Conservation (phyloP, 2,329 filamentous ascomycete species). For the Dactylellina drechsleri region DNA sequence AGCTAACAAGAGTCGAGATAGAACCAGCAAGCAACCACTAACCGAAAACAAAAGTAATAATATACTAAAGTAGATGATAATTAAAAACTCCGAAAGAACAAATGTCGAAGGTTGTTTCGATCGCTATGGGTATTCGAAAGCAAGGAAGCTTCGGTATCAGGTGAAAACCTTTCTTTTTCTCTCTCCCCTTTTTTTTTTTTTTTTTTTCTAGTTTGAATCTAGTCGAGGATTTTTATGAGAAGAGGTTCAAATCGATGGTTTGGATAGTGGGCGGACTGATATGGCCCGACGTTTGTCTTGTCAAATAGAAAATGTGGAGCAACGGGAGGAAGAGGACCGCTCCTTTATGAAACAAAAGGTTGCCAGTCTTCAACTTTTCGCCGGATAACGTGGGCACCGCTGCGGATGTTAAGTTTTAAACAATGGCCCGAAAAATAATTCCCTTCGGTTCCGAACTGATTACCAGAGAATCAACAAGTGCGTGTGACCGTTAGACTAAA, state of each 20-base stretch:
- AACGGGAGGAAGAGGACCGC: constrained; percentile 35
- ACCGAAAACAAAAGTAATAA: background rate
- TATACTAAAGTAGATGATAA: background rate
- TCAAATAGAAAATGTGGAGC: constrained; percentile 43
- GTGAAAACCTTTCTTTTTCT: background rate
- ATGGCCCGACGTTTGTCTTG: constrained; percentile 45
- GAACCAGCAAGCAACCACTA: constrained; percentile 12
- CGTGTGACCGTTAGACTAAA: constrained; percentile 39
- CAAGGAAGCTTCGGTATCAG: constrained; percentile 17
- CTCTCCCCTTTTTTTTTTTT: background rate
- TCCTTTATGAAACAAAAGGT: constrained; percentile 45
- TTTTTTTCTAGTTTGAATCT: background rate
- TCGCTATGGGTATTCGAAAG: constrained; percentile 1
- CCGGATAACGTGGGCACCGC: constrained; percentile 52
- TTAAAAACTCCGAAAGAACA: constrained; percentile 1
- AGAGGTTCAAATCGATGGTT: constrained; percentile 28
- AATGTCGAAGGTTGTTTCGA: constrained; percentile 4
- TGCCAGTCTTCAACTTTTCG: constrained; percentile 38
- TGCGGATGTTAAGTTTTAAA: constrained; percentile 40
- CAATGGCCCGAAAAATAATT: constrained; percentile 41
- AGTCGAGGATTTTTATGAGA: constrained; percentile 23
- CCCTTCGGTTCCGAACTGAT: constrained; percentile 45
- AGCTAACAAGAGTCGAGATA: constrained; percentile 16
- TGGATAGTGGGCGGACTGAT: constrained; percentile 52
- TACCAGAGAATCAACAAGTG: constrained; percentile 47